Evolutionary conservation across 345 rosid species (phyloP).

Genomic region (Corymbia maculata): DNA sequence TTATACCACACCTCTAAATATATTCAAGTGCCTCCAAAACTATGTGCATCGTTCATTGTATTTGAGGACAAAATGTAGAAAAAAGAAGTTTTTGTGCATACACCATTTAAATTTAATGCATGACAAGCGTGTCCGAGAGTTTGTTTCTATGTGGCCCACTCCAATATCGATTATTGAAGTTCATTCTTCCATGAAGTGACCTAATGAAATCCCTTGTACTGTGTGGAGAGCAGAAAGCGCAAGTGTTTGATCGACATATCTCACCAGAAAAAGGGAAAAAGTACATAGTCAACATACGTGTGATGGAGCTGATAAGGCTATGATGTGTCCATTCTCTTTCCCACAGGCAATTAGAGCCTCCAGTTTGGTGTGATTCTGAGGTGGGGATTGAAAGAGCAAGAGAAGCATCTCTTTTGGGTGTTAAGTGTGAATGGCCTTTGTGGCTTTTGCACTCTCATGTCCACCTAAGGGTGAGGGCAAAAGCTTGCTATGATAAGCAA

Average conservation of each 20-base stretch:
- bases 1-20: background rate
- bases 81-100: background rate
- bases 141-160: background rate
- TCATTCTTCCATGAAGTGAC: background rate
- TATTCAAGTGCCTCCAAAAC: background rate
- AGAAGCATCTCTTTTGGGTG: background rate
- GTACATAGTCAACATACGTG: background rate
- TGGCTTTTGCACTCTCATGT: background rate
- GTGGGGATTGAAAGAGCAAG: background rate
- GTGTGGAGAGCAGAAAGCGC: background rate
- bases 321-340: background rate
- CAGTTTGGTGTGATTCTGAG: background rate
- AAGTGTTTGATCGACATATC: background rate
- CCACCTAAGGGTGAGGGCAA: background rate
- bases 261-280: background rate
- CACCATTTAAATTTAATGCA: background rate
- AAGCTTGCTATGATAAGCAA: background rate
- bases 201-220: background rate
- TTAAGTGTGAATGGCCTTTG: background rate
- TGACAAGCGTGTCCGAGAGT: background rate
- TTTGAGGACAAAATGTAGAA: background rate
- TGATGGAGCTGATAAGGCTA: background rate
- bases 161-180: background rate
- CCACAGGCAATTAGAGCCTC: background rate
- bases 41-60: background rate